Evolutionary conservation across 345 rosid genomes (phyloP), one percentile per base, ranked within the genome.

Genomic region (Clausena lansium): DNA sequence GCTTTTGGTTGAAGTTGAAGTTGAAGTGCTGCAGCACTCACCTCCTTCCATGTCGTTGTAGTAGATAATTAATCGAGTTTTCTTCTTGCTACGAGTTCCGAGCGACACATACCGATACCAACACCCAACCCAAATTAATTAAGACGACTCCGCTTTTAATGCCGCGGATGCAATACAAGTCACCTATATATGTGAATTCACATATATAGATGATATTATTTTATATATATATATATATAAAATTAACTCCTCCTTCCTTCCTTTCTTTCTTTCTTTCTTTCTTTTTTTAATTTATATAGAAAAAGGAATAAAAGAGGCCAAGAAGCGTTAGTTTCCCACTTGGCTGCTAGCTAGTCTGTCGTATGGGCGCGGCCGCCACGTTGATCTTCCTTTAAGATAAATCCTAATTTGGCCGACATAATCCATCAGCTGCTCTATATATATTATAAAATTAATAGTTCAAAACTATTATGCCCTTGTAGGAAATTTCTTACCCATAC

Each of bases 401-500:
- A 78, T 75, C 83, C 87, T 86, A 83, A 73, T 61, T 78, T 81
- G 85, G 89, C 91, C 94, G 92, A 91, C 92, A 88, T 47, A 76
- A 67, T 79, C 90, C 84, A 77, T 84, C 90, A 70, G 35, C 83
- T 63, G n/a, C 8, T 19, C 22, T 2, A 1, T 17, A 15, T 2
- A 1, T 17, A 15, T 17, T 3, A 45, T 45, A 45, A 45, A 45
- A 45, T 13, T 45, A 11, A 11, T 45, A 45, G 15, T 45, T 45
- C 1, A 13, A 45, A 45, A 45, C 17, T 45, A 45, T 45, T 11
- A 45, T 3, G 5, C 15, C 4, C 17, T 45, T 45, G 13, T 3
- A 0, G 1, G 50, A 45, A 45, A 45, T 13, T 13, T 45, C n/a
- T 0, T 13, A 13, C 13, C 17, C 17, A 13, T 3, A 45, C 17